Base-by-base conservation (phyloP, 345 rosid species). In the Dipteronia sinensis region DNA sequence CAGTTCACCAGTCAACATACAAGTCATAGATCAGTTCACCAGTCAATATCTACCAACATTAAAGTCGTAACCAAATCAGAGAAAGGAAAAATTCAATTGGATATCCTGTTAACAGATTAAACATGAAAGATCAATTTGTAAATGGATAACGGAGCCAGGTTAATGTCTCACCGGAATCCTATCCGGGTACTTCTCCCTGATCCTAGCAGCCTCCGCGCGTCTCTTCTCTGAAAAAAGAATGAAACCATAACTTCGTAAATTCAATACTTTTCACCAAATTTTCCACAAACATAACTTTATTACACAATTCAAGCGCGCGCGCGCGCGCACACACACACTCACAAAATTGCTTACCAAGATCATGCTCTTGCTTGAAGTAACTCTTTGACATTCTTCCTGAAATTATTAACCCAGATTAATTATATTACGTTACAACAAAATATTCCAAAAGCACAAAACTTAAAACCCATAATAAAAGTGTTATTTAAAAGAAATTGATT, bases 351-450 rank as follows among this genome's bases (percentile, higher is more conserved):
- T 83, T 77, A 93, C 98, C 98, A 59, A 93, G 88, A 81, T 89
- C 98, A 81, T 93, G 97, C 88, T 94, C 98, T 83, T 91, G 97
- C 90, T 93, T 94, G 90, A 94, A 93, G 86, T 89, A 86, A 80
- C 95, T 88, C 86, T 87, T 91, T 25, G 94, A 88, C 98, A 94
- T 94, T 81, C 53, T 77, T 79, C 80, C 89, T 85, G 83, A 64
- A 75, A 69, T 34, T 59, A 72, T 8, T 11, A 80, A 42, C 47
- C 58, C 76, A 69, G 80, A 42, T 7, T 1, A 42, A 42, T 42
- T 42, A 42, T 42, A 42, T 42, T 42, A 8, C 0, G 10, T 42
- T 42, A 8, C 46, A 42, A 42, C 49, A 64, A 64, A 12, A 6
- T 56, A 62, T 62, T 62, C 5, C 42, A 65, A 27, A 13, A 27